These are phyloP conservation scores for Apiotrichum sp. DNA, from an alignment of 1,284 basidiomycete species.

Conservation along the genomic window DNA sequence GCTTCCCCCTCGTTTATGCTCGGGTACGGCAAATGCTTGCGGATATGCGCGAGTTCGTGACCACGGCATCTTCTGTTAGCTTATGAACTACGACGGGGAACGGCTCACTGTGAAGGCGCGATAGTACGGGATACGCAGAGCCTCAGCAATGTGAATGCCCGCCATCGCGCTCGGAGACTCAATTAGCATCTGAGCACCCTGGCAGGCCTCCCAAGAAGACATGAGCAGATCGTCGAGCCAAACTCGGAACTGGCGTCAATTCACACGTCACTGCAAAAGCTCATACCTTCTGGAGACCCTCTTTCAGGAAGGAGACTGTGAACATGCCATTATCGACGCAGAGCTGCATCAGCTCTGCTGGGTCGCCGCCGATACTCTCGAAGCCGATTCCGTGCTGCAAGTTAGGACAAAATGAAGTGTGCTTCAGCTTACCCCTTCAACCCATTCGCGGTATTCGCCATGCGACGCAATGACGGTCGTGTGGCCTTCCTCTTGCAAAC, in stretches of 20 bases:
- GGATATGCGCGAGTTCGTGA: constrained; percentile 75
- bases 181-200: constrained; percentile 84
- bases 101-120: constrained; percentile 79
- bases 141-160: constrained; percentile 98
- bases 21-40: constrained; percentile 95
- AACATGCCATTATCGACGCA: constrained; percentile 97
- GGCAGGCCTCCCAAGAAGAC: constrained; percentile 92
- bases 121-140: constrained; percentile 85
- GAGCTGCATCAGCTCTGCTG: constrained; percentile 88
- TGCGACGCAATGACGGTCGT: constrained; percentile 54
- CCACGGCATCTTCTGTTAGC: constrained; percentile 51
- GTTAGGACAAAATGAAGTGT: constrained; percentile 1
- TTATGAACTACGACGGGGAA: neutral
- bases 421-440: constrained; percentile 67
- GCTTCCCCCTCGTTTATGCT: constrained; percentile 84
- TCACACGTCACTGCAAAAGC: neutral
- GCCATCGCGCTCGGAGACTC: constrained; percentile 97
- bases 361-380: constrained; percentile 88
- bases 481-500: constrained; percentile 64
- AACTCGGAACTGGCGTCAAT: constrained; percentile 67
- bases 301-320: constrained; percentile 87
- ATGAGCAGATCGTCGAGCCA: constrained; percentile 94
- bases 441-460: constrained; percentile 89
- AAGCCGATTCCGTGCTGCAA: constrained; percentile 83
- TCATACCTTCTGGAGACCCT: constrained; percentile 73